phyloP scores from a whole-genome alignment of 306 rosid species.

The Ormosia semicastrata region DNA sequence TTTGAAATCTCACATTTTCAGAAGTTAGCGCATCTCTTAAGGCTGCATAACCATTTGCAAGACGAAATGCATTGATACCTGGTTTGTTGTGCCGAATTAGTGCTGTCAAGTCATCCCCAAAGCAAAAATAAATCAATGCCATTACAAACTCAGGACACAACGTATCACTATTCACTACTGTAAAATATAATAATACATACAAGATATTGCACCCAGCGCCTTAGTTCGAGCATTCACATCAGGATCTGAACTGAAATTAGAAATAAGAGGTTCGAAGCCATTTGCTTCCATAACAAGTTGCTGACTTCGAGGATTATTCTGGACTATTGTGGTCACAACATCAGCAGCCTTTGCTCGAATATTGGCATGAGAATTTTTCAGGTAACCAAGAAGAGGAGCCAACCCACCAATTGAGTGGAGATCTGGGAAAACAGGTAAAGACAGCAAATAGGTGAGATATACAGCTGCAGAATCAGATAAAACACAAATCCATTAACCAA shows the following conservation, averaged over 20 bases:
- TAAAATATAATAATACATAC: constrained; percentile 41
- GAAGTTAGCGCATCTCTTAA: constrained; percentile 73
- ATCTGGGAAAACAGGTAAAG: constrained; percentile 44
- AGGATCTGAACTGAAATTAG: constrained; percentile 72
- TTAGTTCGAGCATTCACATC: constrained; percentile 76
- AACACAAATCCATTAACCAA: neutral
- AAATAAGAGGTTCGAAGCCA: constrained; percentile 80
- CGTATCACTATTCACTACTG: neutral
- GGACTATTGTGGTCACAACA: constrained; percentile 86
- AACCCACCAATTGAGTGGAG: constrained; percentile 89
- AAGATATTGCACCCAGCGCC: constrained; percentile 90
- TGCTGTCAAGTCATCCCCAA: constrained; percentile 50
- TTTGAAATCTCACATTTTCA: constrained; percentile 86
- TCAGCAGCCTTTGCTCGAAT: constrained; percentile 98
- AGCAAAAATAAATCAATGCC: constrained; percentile 23
- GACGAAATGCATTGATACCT: constrained; percentile 71
- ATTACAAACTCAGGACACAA: neutral
- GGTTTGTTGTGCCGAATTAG: constrained; percentile 82
- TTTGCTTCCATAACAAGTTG: constrained; percentile 89
- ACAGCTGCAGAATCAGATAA: neutral
- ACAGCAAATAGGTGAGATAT: constrained; percentile 29
- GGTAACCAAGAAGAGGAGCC: constrained; percentile 78
- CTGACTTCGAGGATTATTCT: constrained; percentile 87
- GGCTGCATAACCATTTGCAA: constrained; percentile 87
- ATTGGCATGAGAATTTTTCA: constrained; percentile 79